Conservation (phyloP, 352 stramenopile species). For the Stephanocyclus meneghinianus region DNA sequence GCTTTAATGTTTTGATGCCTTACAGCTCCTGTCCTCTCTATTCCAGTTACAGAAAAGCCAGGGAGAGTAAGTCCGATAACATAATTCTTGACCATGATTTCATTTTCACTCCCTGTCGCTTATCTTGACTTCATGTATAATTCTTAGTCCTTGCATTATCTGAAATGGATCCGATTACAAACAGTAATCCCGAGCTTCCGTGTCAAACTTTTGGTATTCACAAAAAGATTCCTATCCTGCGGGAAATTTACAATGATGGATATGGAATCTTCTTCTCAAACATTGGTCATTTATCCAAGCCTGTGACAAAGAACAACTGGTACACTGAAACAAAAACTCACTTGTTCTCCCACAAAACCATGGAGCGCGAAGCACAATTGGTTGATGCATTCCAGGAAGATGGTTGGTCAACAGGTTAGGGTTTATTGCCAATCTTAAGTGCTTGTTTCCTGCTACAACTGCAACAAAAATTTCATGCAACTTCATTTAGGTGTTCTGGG, state of each 20-base stretch:
- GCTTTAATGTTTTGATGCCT: slow-evolving; percentile 65
- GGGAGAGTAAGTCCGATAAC: background rate
- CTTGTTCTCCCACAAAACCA: slow-evolving; percentile 40
- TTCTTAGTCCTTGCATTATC: background rate
- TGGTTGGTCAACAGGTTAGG: slow-evolving; percentile 26
- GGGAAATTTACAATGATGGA: slow-evolving; percentile 68
- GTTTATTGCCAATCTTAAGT: background rate
- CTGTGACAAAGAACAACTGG: slow-evolving; percentile 46
- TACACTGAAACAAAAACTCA: slow-evolving; percentile 43
- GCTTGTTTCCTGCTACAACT: background rate
- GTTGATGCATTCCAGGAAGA: slow-evolving; percentile 42
- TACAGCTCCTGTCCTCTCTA: slow-evolving; percentile 26
- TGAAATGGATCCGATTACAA: background rate
- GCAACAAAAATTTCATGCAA: background rate
- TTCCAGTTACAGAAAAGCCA: background rate
- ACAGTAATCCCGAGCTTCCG: slow-evolving; percentile 8
- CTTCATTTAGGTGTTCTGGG: slow-evolving; percentile 33
- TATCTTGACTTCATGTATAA: background rate
- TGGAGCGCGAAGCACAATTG: slow-evolving; percentile 23
- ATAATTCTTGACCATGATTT: background rate
- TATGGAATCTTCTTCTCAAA: slow-evolving; percentile 38
- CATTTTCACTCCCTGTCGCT: background rate
- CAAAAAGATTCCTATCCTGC: slow-evolving; percentile 34
- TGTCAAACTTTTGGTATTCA: slow-evolving; percentile 65
- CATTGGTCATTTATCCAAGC: slow-evolving; percentile 49